phyloP scores from a whole-genome alignment of 352 stramenopile species.

The Globisporangium viniferum region DNA sequence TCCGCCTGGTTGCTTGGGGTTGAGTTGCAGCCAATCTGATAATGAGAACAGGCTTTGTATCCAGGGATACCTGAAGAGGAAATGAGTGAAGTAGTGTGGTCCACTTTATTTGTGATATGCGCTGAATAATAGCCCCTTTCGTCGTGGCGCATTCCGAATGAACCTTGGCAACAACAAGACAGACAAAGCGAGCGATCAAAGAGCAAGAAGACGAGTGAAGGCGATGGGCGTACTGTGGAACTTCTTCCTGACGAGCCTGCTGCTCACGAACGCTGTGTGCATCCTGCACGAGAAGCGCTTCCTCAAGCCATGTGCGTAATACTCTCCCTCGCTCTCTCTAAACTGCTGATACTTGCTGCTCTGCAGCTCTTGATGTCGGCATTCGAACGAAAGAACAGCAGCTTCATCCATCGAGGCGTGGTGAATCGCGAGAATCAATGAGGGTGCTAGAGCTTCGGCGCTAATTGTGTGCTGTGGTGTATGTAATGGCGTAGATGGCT shows the following conservation, averaged over 20 bases:
- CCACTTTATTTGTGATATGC: background rate
- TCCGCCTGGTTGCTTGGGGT: background rate
- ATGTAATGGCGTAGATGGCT: constrained; percentile 51
- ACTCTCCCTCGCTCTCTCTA: no score
- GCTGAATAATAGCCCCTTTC: background rate
- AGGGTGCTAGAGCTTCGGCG: background rate
- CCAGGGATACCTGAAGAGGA: background rate
- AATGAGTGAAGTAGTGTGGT: background rate
- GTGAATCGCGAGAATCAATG: background rate
- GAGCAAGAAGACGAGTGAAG: constrained; percentile 1
- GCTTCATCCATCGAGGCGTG: no score
- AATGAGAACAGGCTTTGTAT: background rate
- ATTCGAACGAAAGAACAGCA: no score
- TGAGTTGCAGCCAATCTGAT: background rate
- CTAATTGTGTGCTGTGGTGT: background rate
- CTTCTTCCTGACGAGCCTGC: constrained; percentile 82
- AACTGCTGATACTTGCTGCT: no score
- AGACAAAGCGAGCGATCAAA: background rate
- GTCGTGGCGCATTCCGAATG: background rate
- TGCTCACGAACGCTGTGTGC: constrained; percentile 84
- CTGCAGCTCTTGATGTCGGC: no score
- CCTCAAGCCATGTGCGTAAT: constrained; percentile 67
- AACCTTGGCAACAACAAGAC: background rate
- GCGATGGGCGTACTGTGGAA: constrained; percentile 85
- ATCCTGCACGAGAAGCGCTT: constrained; percentile 89